A percentile compares a stretch with the other conserved stretches of the same genome.
phyloP scores from a whole-genome alignment of 225 moss, liverwort and hornwort genomes.

The Pleurozium schreberi region DNA sequence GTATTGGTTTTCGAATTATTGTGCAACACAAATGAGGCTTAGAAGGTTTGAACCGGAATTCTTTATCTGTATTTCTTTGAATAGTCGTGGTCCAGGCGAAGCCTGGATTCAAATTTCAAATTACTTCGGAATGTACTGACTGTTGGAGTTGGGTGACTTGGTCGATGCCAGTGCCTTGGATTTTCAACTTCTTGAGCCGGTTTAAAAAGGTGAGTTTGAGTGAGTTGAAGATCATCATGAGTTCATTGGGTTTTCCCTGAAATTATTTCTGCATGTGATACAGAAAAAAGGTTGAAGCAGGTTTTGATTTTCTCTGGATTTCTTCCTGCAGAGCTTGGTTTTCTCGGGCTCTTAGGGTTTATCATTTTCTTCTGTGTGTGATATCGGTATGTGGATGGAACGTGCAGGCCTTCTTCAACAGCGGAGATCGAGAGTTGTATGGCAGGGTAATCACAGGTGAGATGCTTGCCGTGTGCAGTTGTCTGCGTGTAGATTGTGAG shows the following conservation, averaged over 20 bases:
- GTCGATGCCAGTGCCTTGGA: conserved; percentile 35
- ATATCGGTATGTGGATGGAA: conserved; percentile 1
- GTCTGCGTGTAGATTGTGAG: background rate
- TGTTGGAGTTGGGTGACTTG: background rate
- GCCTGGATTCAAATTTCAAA: background rate
- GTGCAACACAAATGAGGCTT: background rate
- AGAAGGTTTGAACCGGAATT: background rate
- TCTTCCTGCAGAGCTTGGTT: background rate
- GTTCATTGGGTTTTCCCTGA: background rate
- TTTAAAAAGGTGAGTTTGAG: conserved; percentile 47
- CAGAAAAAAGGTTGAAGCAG: too few species aligned
- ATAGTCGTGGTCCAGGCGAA: background rate
- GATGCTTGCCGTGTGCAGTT: background rate
- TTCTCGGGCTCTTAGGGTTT: background rate
- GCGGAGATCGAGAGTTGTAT: conserved; percentile 49
- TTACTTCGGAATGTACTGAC: background rate
- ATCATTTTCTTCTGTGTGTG: background rate
- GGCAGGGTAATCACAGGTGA: conserved; percentile 77
- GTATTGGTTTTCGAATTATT: background rate
- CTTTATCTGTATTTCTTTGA: background rate
- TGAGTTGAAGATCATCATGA: background rate
- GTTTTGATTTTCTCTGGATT: background rate
- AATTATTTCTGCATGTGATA: background rate
- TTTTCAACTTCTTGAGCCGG: conserved; percentile 40
- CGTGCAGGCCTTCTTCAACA: conserved; percentile 71